These are phyloP conservation scores for Elymus sibiricus DNA, from an alignment of 176 grass and related monocot genomes.

Conservation along the genomic window DNA sequence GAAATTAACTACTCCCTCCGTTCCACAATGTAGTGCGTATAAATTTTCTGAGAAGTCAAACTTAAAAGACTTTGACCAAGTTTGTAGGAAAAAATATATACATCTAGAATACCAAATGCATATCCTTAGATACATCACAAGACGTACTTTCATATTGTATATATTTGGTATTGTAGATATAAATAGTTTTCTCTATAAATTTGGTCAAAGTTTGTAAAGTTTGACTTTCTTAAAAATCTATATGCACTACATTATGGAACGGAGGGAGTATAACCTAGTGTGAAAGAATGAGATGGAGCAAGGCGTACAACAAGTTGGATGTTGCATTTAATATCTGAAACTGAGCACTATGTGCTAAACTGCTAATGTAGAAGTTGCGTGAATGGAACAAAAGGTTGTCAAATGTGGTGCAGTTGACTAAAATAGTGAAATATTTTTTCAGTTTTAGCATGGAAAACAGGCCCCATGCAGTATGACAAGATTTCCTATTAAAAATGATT, in stretches of 20 bases:
- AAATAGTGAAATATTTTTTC: background rate
- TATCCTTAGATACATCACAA: too few relatives aligned
- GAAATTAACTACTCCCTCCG: background rate
- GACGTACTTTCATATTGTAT: too few relatives aligned
- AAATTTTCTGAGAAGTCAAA: too few relatives aligned
- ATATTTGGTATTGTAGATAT: too few relatives aligned
- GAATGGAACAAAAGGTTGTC: background rate
- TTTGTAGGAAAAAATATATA: too few relatives aligned
- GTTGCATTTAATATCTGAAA: conserved; percentile 15
- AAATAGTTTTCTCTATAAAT: too few relatives aligned
- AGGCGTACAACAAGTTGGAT: background rate
- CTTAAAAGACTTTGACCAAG: too few relatives aligned
- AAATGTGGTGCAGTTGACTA: conserved; percentile 5
- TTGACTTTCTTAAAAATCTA: too few relatives aligned
- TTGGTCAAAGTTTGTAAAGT: too few relatives aligned
- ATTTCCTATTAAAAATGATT: conserved; percentile 28
- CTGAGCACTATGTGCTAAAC: background rate
- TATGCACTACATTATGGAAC: too few relatives aligned
- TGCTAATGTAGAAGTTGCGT: conserved; percentile 11
- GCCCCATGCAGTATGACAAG: conserved; percentile 9
- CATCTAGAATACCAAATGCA: too few relatives aligned
- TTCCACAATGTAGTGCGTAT: too few relatives aligned
- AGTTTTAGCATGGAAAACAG: background rate
- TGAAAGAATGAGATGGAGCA: conserved; percentile 10
- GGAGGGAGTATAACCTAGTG: conserved; percentile 1